phyloP scores from a whole-genome alignment of 2,329 filamentous ascomycete species.

The Cercospora citrullina region DNA sequence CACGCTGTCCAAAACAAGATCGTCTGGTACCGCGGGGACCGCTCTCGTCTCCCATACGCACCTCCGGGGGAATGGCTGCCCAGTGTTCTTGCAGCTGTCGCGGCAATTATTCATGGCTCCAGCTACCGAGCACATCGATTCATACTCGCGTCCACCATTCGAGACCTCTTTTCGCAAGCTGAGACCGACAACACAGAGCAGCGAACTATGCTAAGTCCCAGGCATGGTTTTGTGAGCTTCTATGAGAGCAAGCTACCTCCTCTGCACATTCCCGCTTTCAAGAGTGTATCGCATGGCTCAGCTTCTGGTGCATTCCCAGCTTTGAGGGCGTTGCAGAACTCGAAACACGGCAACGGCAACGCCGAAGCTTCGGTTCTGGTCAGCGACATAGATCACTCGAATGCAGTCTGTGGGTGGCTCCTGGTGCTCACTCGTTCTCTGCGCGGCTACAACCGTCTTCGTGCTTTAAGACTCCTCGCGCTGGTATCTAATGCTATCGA shows the following conservation, averaged over 20 bases:
- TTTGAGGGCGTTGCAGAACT: constrained; percentile 39
- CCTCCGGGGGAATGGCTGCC: constrained; percentile 59
- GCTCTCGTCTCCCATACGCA: constrained; percentile 50
- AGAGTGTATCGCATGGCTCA: constrained; percentile 35
- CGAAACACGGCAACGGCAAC: constrained; percentile 18
- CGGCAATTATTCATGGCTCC: constrained; percentile 75
- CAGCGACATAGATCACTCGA: constrained; percentile 46
- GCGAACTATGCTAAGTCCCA: constrained; percentile 29
- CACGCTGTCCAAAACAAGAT: constrained; percentile 46
- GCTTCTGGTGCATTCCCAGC: constrained; percentile 48
- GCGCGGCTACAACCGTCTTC: constrained; percentile 44
- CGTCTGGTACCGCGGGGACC: constrained; percentile 31
- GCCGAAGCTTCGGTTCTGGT: constrained; percentile 20
- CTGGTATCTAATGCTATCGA: constrained; percentile 40
- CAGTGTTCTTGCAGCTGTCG: constrained; percentile 73
- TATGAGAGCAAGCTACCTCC: constrained; percentile 32
- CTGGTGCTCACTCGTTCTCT: constrained; percentile 47
- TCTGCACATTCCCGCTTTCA: constrained; percentile 47
- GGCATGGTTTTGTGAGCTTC: constrained; percentile 30
- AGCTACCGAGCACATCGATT: constrained; percentile 70
- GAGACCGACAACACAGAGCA: constrained; percentile 27
- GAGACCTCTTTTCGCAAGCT: constrained; percentile 33
- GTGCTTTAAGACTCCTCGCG: constrained; percentile 45
- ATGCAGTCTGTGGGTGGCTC: constrained; percentile 51
- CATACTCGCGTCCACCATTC: constrained; percentile 49